Percentiles rank a stretch among this genome's conserved stretches.
phyloP scores from a whole-genome alignment of 768 basidiomycete species.

The Lentinula detonsa region DNA sequence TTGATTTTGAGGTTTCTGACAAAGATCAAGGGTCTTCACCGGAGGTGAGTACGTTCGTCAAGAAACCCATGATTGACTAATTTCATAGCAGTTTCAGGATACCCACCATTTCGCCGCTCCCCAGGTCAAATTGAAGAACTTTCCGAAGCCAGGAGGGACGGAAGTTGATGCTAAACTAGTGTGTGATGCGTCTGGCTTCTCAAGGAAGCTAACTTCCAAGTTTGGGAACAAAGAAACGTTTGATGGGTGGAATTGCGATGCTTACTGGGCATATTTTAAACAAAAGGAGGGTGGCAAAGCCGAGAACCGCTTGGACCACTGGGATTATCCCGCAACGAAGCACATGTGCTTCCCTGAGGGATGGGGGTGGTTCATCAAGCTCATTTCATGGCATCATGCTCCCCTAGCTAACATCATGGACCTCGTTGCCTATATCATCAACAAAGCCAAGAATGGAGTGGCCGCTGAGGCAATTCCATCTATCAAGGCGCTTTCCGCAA shows the following conservation, averaged over 20 bases:
- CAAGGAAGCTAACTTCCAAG: background rate
- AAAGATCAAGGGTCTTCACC: background rate
- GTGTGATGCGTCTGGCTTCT: constrained; percentile 7
- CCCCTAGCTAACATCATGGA: constrained; percentile 9
- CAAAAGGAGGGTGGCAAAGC: constrained; percentile 6
- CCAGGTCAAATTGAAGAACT: background rate
- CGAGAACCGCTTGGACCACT: background rate
- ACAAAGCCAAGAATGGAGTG: constrained; percentile 7
- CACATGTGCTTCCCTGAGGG: constrained; percentile 13
- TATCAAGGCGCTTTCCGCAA: constrained; percentile 7
- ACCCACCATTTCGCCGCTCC: background rate
- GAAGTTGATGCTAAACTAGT: constrained; percentile 5
- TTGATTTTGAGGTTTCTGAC: background rate
- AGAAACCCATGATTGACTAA: background rate
- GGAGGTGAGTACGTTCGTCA: constrained; percentile 1
- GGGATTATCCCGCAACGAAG: constrained; percentile 3
- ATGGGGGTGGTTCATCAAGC: constrained; percentile 11
- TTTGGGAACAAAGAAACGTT: constrained; percentile 5
- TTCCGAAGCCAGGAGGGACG: background rate
- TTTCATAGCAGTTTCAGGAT: constrained; percentile 1
- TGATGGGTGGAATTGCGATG: constrained; percentile 9
- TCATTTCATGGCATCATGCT: constrained; percentile 10
- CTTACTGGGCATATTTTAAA: constrained; percentile 8
- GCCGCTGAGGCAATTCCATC: constrained; percentile 6
- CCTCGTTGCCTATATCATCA: constrained; percentile 9